These are phyloP conservation scores for Ogataea parapolymorpha DNA, from an alignment of 805 yeast genomes.

Conservation along the genomic window DNA sequence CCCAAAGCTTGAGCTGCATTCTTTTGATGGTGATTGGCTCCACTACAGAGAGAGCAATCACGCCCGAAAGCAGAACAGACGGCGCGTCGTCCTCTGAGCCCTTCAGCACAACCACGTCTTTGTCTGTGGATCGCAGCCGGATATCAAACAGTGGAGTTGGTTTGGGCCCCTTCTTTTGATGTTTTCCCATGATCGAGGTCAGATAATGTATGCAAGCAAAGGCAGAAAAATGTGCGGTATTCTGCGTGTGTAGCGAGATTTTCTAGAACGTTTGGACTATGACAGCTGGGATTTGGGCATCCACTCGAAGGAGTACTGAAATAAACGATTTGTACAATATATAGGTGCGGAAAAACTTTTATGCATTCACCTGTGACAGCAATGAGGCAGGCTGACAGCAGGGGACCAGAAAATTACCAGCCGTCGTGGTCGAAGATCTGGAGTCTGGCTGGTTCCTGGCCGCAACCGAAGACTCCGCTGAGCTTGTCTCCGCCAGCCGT, in stretches of 20 bases:
- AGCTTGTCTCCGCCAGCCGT: too few relatives aligned
- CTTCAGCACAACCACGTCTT: conserved; percentile 75
- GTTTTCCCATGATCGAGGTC: conserved; percentile 15
- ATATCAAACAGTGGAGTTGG: conserved; percentile 40
- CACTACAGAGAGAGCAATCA: conserved; percentile 66
- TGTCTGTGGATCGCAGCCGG: conserved; percentile 63
- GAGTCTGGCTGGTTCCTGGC: too few relatives aligned
- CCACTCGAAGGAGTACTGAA: neutral
- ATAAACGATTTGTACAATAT: neutral
- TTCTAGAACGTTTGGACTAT: neutral
- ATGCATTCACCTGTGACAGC: conserved; percentile 5
- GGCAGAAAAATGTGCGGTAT: too few relatives aligned
- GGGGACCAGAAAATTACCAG: too few relatives aligned
- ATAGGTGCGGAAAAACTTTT: conserved; percentile 11
- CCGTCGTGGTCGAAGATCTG: too few relatives aligned
- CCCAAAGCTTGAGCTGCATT: conserved; percentile 60
- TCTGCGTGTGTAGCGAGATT: too few relatives aligned
- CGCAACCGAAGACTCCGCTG: too few relatives aligned
- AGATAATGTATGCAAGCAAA: too few relatives aligned
- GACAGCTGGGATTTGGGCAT: neutral
- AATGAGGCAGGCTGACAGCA: neutral
- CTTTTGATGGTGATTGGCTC: conserved; percentile 73
- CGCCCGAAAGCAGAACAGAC: conserved; percentile 72
- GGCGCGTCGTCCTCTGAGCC: conserved; percentile 79
- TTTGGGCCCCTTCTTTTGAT: conserved; percentile 22